A percentile compares a stretch with the other conserved stretches of the same genome.
Conservation (phyloP, 345 rosid genomes). For the Passiflora organensis region DNA sequence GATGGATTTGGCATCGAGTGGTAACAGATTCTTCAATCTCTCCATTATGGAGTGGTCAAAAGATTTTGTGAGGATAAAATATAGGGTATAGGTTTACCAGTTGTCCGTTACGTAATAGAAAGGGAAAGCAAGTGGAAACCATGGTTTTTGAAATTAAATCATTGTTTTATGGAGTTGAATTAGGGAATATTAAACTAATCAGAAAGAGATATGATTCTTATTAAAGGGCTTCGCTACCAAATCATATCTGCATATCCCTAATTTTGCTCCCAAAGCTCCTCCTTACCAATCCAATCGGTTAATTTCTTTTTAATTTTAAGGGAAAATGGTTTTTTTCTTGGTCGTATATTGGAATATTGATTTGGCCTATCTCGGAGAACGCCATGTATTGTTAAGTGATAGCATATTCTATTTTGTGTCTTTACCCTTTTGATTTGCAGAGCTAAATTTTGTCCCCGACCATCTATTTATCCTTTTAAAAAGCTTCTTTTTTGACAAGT, state of each 20-base stretch:
- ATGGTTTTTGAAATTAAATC: slow-evolving; percentile 4
- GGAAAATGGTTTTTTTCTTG: too few relatives aligned
- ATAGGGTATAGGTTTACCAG: neutral
- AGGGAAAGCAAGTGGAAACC: slow-evolving; percentile 21
- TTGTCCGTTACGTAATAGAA: slow-evolving; percentile 7
- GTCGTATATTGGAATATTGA: slow-evolving; percentile 21
- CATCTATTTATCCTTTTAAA: slow-evolving; percentile 8
- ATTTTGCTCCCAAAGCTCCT: slow-evolving; percentile 32
- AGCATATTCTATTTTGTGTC: slow-evolving; percentile 38
- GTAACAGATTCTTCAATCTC: slow-evolving; percentile 15
- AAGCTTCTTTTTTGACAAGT: slow-evolving; percentile 18
- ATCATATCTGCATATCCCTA: slow-evolving; percentile 43
- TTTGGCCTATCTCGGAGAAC: slow-evolving; percentile 41
- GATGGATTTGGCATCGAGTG: slow-evolving; percentile 40
- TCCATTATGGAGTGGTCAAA: slow-evolving; percentile 20
- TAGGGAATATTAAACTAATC: slow-evolving; percentile 8
- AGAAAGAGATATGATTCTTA: slow-evolving; percentile 24
- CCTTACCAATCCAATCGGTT: too few relatives aligned
- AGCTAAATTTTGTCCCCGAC: neutral
- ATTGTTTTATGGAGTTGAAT: slow-evolving; percentile 20
- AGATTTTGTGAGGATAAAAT: neutral
- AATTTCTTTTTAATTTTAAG: too few relatives aligned
- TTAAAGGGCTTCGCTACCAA: slow-evolving; percentile 35
- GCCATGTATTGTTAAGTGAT: slow-evolving; percentile 32
- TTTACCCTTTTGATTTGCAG: slow-evolving; percentile 17